Evolutionary conservation across 2,329 filamentous ascomycete genomes (phyloP).

Genomic region (Monascus ruber): DNA sequence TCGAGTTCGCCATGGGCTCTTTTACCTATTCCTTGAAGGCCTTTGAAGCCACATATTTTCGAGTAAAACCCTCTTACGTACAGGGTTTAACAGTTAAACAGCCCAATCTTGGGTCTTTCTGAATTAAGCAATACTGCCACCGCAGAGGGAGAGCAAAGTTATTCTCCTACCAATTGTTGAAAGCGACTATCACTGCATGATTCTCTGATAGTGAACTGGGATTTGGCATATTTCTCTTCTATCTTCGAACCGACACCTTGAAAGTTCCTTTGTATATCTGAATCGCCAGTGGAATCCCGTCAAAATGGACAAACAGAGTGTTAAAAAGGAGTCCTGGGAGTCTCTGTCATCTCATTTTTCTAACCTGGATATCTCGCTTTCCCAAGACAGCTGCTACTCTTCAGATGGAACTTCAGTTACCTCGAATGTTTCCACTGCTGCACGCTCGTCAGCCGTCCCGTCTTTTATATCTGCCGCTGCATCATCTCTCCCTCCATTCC

Average conservation of each 20-base stretch:
- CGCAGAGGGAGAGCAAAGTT: too few species aligned
- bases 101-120: too few species aligned
- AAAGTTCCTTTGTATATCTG: background rate
- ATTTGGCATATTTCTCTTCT: too few species aligned
- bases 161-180: too few species aligned
- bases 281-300: constrained; percentile 1
- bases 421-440: constrained; percentile 15
- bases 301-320: constrained; percentile 16
- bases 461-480: constrained; percentile 11
- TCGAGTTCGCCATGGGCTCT: constrained; percentile 21
- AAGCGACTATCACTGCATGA: too few species aligned
- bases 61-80: too few species aligned
- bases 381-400: constrained; percentile 29
- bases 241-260: background rate
- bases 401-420: constrained; percentile 27
- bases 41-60: constrained; percentile 14
- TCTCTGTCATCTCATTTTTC: constrained; percentile 26
- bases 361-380: constrained; percentile 25
- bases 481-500: constrained; percentile 12
- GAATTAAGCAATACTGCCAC: too few species aligned
- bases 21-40: constrained; percentile 16
- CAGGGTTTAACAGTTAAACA: too few species aligned
- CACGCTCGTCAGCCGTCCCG: constrained; percentile 11
- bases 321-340: constrained; percentile 24
- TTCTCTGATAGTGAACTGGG: too few species aligned